Percentiles rank a stretch among this genome's conserved stretches.
These are phyloP conservation scores for Vitis amurensis DNA, from an alignment of 164 flowering plant species.

Conservation along the genomic window DNA sequence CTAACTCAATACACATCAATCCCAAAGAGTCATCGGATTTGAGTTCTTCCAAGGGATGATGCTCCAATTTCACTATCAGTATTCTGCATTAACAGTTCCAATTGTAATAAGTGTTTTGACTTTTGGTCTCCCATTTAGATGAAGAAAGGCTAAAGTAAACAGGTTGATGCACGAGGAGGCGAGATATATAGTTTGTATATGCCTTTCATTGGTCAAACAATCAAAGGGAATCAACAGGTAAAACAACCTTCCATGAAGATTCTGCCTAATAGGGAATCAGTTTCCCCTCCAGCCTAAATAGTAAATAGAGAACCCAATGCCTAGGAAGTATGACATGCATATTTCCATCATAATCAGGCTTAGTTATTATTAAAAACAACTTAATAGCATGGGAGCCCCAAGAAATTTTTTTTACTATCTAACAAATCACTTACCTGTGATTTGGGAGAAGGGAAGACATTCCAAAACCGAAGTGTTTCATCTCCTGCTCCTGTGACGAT, in stretches of 20 bases:
- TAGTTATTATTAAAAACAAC: neutral
- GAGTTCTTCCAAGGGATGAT: constrained; percentile 75
- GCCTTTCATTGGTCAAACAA: no score
- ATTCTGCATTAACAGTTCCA: constrained; percentile 45
- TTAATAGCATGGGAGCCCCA: neutral
- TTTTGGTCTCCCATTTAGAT: no score
- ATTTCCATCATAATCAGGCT: neutral
- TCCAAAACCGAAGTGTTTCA: constrained; percentile 97
- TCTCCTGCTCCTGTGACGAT: constrained; percentile 99
- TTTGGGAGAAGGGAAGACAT: constrained; percentile 96
- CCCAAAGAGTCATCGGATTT: constrained; percentile 52
- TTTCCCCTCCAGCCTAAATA: no score
- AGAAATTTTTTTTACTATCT: neutral
- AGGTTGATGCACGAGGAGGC: no score
- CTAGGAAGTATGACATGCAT: no score
- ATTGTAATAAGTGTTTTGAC: no score
- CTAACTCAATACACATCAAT: neutral
- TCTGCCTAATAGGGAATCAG: no score
- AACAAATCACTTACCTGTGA: constrained; percentile 56
- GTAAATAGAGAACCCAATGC: no score
- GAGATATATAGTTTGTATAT: no score
- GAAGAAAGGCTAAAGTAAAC: no score
- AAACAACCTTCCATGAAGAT: no score
- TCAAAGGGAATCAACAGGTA: no score
- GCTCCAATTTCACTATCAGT: constrained; percentile 76